Evolutionary conservation across 352 stramenopile species (phyloP).

Genomic region (Phytophthora meadii): DNA sequence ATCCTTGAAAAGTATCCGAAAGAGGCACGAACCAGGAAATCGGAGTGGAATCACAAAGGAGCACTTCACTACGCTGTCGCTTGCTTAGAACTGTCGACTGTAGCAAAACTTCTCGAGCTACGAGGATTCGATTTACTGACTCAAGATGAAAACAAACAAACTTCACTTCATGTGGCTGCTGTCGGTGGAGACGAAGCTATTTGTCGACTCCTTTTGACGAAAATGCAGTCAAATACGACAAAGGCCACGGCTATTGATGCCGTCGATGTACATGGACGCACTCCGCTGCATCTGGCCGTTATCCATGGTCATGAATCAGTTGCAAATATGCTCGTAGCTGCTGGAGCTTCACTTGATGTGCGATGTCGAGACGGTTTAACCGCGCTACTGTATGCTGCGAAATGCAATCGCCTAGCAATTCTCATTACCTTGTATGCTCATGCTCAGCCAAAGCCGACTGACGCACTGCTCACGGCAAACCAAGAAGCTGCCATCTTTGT

Average conservation of each 20-base stretch:
- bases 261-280: conserved; percentile 43
- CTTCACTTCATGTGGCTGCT: conserved; percentile 58
- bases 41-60: conserved; percentile 46
- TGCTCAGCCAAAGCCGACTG: conserved; percentile 14
- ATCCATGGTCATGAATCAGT: conserved; percentile 52
- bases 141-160: conserved; percentile 52
- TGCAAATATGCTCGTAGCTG: conserved; percentile 44
- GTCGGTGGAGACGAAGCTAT: conserved; percentile 45
- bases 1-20: conserved; percentile 46
- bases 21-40: conserved; percentile 38
- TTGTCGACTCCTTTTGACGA: conserved; percentile 48
- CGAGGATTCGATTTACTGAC: conserved; percentile 51
- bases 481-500: conserved; percentile 60
- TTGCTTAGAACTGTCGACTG: conserved; percentile 38
- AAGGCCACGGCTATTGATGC: conserved; percentile 41
- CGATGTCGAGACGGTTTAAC: conserved; percentile 51
- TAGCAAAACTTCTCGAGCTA: conserved; percentile 47
- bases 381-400: conserved; percentile 55
- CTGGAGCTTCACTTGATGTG: conserved; percentile 44
- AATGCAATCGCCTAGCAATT: conserved; percentile 57
- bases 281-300: conserved; percentile 57
- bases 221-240: conserved; percentile 22
- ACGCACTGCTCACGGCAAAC: conserved; percentile 32
- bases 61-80: conserved; percentile 63
- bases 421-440: conserved; percentile 50